Percentiles rank a stretch among this genome's conserved stretches.
Evolutionary conservation across 2,329 filamentous ascomycete species (phyloP).

Genomic region (Aciculosporium take): DNA sequence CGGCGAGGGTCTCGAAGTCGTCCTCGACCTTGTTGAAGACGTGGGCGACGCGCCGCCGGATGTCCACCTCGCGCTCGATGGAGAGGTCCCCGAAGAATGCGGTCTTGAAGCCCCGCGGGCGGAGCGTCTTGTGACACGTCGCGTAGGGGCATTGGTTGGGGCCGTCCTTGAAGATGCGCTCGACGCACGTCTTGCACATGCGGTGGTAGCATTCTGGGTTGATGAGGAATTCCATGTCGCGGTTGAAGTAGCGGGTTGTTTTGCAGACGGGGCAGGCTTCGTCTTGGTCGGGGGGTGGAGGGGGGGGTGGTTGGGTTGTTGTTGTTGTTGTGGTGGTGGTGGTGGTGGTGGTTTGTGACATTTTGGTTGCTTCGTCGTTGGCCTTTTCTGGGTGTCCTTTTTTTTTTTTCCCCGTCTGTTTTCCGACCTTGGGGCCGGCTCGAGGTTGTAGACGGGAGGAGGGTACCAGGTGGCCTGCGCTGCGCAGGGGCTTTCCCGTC

Average conservation of each 20-base stretch:
- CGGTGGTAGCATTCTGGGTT: conserved; percentile 98
- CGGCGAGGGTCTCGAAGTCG: conserved; percentile 72
- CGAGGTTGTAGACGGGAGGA: no score
- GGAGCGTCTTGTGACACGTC: conserved; percentile 72
- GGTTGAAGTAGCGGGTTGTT: conserved; percentile 88
- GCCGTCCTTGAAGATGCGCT: conserved; percentile 82
- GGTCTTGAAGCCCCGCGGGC: conserved; percentile 68
- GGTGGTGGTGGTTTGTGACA: conserved; percentile 15
- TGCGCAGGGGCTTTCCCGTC: no score
- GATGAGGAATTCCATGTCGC: conserved; percentile 85
- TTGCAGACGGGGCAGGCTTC: conserved; percentile 97
- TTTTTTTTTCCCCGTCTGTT: no score
- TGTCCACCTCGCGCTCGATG: conserved; percentile 88
- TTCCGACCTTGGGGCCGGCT: no score
- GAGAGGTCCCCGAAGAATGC: conserved; percentile 82
- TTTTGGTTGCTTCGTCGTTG: conserved; percentile 5
- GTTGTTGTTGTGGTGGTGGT: conserved; percentile 17
- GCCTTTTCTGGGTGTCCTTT: not conserved
- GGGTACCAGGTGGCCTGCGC: no score
- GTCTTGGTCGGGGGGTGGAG: conserved; percentile 18
- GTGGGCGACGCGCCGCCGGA: conserved; percentile 60
- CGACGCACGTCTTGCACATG: conserved; percentile 94
- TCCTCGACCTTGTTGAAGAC: conserved; percentile 83
- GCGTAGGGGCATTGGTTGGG: conserved; percentile 87
- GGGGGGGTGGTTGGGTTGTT: conserved; percentile 8